These are phyloP conservation scores for Coemansia sp. DNA, from an alignment of 192 early-diverging fungal species.

Conservation along the genomic window DNA sequence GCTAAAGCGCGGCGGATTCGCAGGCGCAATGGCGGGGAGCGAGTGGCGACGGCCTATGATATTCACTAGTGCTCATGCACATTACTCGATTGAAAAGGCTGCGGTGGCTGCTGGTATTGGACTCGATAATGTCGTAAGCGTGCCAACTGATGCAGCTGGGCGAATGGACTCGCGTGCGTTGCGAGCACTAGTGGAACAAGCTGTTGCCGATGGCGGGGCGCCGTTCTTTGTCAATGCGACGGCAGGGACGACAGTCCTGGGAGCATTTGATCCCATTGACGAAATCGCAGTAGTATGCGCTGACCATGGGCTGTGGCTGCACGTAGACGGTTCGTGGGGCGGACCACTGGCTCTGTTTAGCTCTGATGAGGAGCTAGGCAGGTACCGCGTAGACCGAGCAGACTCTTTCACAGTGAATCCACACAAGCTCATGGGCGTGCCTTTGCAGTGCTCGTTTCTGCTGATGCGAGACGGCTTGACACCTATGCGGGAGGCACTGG, in stretches of 20 bases:
- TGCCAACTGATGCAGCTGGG: conserved; percentile 65
- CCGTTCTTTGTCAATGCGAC: conserved; percentile 87
- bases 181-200: conserved; percentile 54
- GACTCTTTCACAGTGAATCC: conserved; percentile 78
- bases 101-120: conserved; percentile 74
- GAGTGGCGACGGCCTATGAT: conserved; percentile 51
- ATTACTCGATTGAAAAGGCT: conserved; percentile 78
- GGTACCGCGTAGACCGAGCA: conserved; percentile 29
- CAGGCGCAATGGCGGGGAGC: conserved; percentile 11
- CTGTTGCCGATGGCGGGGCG: conserved; percentile 50
- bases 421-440: conserved; percentile 81
- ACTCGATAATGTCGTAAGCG: conserved; percentile 64
- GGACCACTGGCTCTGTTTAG: conserved; percentile 67
- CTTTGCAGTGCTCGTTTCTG: conserved; percentile 78
- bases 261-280: conserved; percentile 75
- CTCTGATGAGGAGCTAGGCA: conserved; percentile 34
- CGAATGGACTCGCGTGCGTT: conserved; percentile 63
- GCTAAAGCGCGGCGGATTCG: conserved; percentile 60
- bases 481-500: conserved; percentile 65
- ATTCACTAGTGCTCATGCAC: conserved; percentile 72
- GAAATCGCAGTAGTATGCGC: conserved; percentile 62
- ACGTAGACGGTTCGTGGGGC: conserved; percentile 83
- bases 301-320: conserved; percentile 70
- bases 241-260: conserved; percentile 82
- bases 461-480: conserved; percentile 59